phyloP scores from a whole-genome alignment of 78 protist genomes.

The Parvularia atlantis region DNA sequence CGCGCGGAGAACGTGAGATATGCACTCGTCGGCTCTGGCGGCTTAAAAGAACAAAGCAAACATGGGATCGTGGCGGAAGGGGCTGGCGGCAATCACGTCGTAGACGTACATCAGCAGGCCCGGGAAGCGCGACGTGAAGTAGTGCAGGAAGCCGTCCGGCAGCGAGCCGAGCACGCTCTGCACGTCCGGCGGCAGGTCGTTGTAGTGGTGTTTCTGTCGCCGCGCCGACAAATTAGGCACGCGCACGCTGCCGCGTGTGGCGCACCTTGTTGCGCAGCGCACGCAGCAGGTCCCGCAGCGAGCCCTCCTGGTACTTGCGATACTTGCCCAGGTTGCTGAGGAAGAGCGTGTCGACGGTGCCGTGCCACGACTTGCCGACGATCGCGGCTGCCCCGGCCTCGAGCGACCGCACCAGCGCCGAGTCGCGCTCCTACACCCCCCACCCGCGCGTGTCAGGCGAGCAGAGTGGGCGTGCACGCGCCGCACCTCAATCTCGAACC shows the following conservation, averaged over 20 bases:
- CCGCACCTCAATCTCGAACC: background rate
- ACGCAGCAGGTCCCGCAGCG: conserved; percentile 49
- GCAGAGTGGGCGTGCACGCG: too few species aligned
- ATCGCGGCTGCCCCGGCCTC: too few species aligned
- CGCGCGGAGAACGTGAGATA: too few species aligned
- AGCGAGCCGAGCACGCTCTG: conserved; percentile 29
- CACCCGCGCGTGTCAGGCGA: too few species aligned
- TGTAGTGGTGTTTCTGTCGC: conserved; percentile 29
- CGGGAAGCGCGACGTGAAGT: conserved; percentile 47
- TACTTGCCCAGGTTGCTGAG: conserved; percentile 1
- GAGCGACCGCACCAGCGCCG: too few species aligned
- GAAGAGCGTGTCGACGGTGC: conserved; percentile 1
- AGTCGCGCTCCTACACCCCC: too few species aligned
- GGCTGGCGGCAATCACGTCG: too few species aligned
- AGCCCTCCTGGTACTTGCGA: conserved; percentile 44
- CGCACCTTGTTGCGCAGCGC: conserved; percentile 61
- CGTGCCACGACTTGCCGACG: too few species aligned
- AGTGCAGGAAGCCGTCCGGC: conserved; percentile 53
- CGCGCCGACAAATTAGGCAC: background rate
- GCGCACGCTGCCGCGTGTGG: conserved; percentile 4
- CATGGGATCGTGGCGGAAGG: too few species aligned
- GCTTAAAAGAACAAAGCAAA: too few species aligned
- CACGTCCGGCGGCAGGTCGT: conserved; percentile 30
- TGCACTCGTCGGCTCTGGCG: too few species aligned
- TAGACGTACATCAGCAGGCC: conserved; percentile 14